Evolutionary conservation across 2,329 filamentous ascomycete species (phyloP).

Genomic region (Colletotrichum costaricense): DNA sequence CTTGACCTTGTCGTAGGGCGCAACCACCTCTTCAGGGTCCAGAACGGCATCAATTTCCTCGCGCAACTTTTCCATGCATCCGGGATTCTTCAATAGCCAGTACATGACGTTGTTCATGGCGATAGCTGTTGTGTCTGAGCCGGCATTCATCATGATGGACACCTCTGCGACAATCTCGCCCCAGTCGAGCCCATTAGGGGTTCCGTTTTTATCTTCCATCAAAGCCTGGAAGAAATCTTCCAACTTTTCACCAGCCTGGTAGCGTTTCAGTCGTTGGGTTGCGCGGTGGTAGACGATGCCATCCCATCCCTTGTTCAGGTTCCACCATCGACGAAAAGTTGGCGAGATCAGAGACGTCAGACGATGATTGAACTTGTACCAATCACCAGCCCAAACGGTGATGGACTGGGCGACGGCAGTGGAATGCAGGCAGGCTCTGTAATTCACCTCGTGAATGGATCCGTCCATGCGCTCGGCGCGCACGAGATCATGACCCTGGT

Average conservation of each 20-base stretch:
- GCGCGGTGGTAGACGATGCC: constrained; percentile 1
- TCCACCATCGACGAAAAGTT: not conserved
- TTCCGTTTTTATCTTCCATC: constrained; percentile 59
- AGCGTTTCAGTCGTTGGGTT: constrained; percentile 44
- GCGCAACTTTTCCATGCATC: constrained; percentile 48
- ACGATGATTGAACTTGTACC: constrained; percentile 52
- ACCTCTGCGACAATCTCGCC: constrained; percentile 70
- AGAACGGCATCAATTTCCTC: constrained; percentile 46
- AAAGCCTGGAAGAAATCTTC: constrained; percentile 69
- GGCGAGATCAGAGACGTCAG: too few relatives aligned
- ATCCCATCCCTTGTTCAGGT: too few relatives aligned
- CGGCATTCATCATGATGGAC: constrained; percentile 63
- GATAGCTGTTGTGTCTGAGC: constrained; percentile 55
- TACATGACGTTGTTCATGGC: constrained; percentile 65
- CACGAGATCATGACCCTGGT: constrained; percentile 57
- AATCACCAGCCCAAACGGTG: constrained; percentile 62
- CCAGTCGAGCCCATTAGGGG: constrained; percentile 59
- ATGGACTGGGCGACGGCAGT: constrained; percentile 60
- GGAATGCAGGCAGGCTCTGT: constrained; percentile 62
- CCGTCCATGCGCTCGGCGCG: constrained; percentile 58
- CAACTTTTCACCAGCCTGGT: constrained; percentile 63
- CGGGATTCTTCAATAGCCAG: constrained; percentile 60
- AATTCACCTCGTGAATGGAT: constrained; percentile 54
- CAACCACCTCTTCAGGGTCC: too few relatives aligned
- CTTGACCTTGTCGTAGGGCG: too few relatives aligned